A percentile compares a stretch with the other conserved stretches of the same genome.
Conservation (phyloP, 2,329 filamentous ascomycete species). For the Microdochium trichocladiopsis region DNA sequence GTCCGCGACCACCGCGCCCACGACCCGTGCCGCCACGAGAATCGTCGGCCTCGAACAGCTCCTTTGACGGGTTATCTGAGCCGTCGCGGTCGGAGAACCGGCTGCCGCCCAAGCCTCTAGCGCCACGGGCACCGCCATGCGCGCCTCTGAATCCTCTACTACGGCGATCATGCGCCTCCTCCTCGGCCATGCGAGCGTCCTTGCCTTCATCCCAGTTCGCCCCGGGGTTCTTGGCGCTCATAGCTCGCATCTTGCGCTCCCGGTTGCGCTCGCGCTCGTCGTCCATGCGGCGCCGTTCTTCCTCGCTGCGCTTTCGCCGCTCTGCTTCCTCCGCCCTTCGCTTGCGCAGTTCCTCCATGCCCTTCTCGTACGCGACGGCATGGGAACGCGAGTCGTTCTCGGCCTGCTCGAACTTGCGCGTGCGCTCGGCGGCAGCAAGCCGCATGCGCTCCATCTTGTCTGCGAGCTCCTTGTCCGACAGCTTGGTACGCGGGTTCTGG, state of each 20-base stretch:
- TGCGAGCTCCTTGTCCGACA: slow-evolving; percentile 51
- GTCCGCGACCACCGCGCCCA: slow-evolving; percentile 16
- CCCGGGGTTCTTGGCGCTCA: slow-evolving; percentile 40
- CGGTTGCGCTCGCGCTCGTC: slow-evolving; percentile 55
- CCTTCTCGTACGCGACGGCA: slow-evolving; percentile 44
- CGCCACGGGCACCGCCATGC: slow-evolving; percentile 30
- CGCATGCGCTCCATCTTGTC: slow-evolving; percentile 57
- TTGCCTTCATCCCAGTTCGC: slow-evolving; percentile 55
- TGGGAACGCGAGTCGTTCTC: slow-evolving; percentile 50
- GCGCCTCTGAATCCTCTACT: slow-evolving; percentile 30
- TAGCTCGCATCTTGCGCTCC: slow-evolving; percentile 53
- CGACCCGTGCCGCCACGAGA: neutral
- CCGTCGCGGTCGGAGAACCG: slow-evolving; percentile 28
- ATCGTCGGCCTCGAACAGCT: neutral
- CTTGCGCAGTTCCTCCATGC: slow-evolving; percentile 47
- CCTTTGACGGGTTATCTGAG: neutral
- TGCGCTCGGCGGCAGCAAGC: slow-evolving; percentile 48
- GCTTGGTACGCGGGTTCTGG: slow-evolving; percentile 51
- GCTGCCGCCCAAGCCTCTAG: slow-evolving; percentile 27
- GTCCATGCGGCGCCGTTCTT: slow-evolving; percentile 43
- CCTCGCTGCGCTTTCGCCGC: slow-evolving; percentile 41
- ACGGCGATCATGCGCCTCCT: slow-evolving; percentile 18
- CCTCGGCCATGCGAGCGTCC: slow-evolving; percentile 30
- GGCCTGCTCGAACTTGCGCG: slow-evolving; percentile 50
- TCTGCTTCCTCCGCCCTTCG: slow-evolving; percentile 45